phyloP scores from a whole-genome alignment of 2,329 filamentous ascomycete species.

The Cercospora berteroae region DNA sequence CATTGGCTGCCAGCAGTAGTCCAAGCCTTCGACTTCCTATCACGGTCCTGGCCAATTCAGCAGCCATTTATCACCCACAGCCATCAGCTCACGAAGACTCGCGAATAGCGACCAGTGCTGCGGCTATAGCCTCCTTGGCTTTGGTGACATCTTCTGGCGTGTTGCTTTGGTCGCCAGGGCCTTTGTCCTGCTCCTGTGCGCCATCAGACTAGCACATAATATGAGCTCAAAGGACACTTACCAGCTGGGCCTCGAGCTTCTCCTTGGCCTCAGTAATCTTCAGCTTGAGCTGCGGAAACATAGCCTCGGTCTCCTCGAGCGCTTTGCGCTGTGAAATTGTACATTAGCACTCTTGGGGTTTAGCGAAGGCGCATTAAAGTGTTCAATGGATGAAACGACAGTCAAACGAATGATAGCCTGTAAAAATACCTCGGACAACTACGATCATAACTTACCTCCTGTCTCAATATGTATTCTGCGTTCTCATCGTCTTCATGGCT shows the following conservation, averaged over 20 bases:
- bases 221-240: constrained; percentile 45
- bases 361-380: background rate
- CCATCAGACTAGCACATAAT: constrained; percentile 11
- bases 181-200: constrained; percentile 44
- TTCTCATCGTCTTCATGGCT: constrained; percentile 62
- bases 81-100: constrained; percentile 33
- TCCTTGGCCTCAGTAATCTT: constrained; percentile 70
- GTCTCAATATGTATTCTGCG: constrained; percentile 73
- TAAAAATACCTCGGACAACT: background rate
- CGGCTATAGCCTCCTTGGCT: constrained; percentile 43
- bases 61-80: background rate
- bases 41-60: background rate
- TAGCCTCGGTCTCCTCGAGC: constrained; percentile 80
- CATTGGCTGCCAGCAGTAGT: background rate
- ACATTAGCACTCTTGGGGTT: constrained; percentile 13
- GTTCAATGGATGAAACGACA: background rate
- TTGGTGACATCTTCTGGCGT: constrained; percentile 47
- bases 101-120: constrained; percentile 43
- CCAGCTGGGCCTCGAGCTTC: constrained; percentile 74
- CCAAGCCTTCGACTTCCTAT: background rate
- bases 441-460: constrained; percentile 64
- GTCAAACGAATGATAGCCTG: constrained; percentile 8
- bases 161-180: constrained; percentile 38
- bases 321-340: constrained; percentile 63
- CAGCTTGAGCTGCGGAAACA: constrained; percentile 69